These are phyloP conservation scores for Heritiera fomes DNA, from an alignment of 345 rosid species.

Conservation along the genomic window DNA sequence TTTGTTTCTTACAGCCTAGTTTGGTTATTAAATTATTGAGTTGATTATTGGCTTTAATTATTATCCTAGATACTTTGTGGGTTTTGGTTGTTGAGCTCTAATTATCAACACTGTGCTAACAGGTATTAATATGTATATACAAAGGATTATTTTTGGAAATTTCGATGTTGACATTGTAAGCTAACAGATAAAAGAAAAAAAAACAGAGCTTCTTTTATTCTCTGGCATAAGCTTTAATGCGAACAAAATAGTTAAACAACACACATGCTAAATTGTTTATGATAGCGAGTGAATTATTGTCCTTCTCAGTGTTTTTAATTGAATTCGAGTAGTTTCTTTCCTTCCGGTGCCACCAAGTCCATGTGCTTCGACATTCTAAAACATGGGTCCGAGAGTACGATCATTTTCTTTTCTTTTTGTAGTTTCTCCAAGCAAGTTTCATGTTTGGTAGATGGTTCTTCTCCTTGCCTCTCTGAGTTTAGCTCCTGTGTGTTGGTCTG, in stretches of 20 bases:
- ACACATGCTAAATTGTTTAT: neutral
- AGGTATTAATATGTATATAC: too few species aligned
- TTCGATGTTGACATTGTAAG: too few species aligned
- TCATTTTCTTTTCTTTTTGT: too few species aligned
- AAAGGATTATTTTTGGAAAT: too few species aligned
- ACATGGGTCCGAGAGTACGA: neutral
- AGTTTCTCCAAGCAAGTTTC: too few species aligned
- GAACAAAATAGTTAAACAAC: neutral
- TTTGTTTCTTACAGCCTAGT: neutral
- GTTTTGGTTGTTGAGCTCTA: constrained; percentile 8
- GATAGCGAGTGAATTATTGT: neutral
- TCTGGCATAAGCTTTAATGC: neutral
- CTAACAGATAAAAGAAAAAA: too few species aligned
- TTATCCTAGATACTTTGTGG: neutral
- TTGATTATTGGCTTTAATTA: neutral
- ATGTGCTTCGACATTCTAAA: constrained; percentile 13
- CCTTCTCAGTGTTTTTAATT: neutral
- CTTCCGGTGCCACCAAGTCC: neutral
- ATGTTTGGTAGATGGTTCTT: too few species aligned
- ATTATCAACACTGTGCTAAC: neutral
- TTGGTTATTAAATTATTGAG: neutral
- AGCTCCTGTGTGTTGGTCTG: too few species aligned
- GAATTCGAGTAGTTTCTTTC: neutral
- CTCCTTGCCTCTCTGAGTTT: too few species aligned
- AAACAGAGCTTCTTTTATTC: neutral